Evolutionary conservation across 1,139 yeast genomes (phyloP), one percentile per base, ranked within the genome.

Genomic region (Hyphopichia burtonii): DNA sequence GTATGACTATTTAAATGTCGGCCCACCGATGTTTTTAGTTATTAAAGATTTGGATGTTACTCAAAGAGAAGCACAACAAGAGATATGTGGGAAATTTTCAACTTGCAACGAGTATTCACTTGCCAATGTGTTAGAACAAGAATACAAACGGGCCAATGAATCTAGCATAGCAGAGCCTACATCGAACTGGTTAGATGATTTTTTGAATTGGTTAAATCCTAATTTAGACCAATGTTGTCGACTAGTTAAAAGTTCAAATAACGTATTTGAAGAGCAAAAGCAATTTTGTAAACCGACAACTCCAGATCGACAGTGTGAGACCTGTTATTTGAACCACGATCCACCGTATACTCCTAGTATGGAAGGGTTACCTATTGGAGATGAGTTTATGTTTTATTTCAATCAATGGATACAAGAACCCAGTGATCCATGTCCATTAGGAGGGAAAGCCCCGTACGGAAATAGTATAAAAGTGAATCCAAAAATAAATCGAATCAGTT

Each of bases 181-280:
- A 2, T 82, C 96, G 1, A 85, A 86, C 53, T 93, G 98, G 98
- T 68, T 90, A 41, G 99, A 93, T 61, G 98, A 93, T 57, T 91
- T 81, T 58, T 72, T 93, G 49, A 76, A 82, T 38, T 93, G 94
- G 86, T 67, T 91, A 46, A 90, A 90, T 56, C 99, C 99, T 0
- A 78, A 78, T 36, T 71, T 91, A 41, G 94, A 85, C 50, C 86
- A 86, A 51, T 93, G 99, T 63, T 93, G 98, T 56, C 70, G 95
- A 23, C 68, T 82, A 32, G 76, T 74, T 47, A 83, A 82, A 53
- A 16, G n/a, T 8, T 34, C 42, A 5, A 41, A 37, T 18, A 42
- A 37, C 17, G 47, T 52, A 3, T 41, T 48, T 6, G 48, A 45
- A 15, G n/a, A 25, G n/a, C n/a, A 25, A 12, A 20, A 20, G 7